phyloP scores from a whole-genome alignment of 768 basidiomycete species.

The Coprinopsis sp. region DNA sequence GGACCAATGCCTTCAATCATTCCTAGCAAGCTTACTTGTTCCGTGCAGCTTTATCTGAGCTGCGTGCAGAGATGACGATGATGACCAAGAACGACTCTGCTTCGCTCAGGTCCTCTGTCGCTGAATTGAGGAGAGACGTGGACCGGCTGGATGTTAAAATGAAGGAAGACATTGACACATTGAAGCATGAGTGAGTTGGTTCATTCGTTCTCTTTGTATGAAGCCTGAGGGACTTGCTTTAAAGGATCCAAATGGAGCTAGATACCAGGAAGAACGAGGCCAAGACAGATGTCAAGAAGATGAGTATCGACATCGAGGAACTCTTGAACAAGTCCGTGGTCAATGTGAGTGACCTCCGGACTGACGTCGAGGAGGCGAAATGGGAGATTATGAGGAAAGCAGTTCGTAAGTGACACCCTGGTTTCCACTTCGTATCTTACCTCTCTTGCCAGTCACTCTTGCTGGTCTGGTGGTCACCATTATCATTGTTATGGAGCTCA shows the following conservation, averaged over 20 bases:
- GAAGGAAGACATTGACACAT: constrained; percentile 84
- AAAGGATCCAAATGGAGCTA: constrained; percentile 95
- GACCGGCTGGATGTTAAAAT: constrained; percentile 84
- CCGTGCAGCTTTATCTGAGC: constrained; percentile 86
- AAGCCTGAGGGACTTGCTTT: constrained; percentile 6
- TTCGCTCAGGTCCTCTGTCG: constrained; percentile 68
- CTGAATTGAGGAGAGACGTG: constrained; percentile 80
- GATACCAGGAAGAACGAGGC: constrained; percentile 92
- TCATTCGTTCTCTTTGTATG: background rate
- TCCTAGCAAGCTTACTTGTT: constrained; percentile 91
- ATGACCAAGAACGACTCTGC: constrained; percentile 81
- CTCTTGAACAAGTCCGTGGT: constrained; percentile 72
- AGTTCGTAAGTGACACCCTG: constrained; percentile 49
- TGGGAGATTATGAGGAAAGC: constrained; percentile 88
- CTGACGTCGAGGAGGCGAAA: constrained; percentile 77
- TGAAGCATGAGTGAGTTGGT: constrained; percentile 85
- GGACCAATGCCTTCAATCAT: background rate
- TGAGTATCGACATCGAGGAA: constrained; percentile 85
- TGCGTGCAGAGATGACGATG: constrained; percentile 81
- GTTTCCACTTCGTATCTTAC: background rate
- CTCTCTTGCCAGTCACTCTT: constrained; percentile 45
- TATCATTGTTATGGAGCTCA: constrained; percentile 66
- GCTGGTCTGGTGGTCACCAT: constrained; percentile 65
- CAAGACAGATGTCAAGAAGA: constrained; percentile 74
- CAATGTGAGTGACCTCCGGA: constrained; percentile 70